Percentiles rank a stretch among this genome's conserved stretches.
These are phyloP conservation scores for Haplosporangium sp. DNA, from an alignment of 371 early-diverging fungal genomes.

Conservation along the genomic window DNA sequence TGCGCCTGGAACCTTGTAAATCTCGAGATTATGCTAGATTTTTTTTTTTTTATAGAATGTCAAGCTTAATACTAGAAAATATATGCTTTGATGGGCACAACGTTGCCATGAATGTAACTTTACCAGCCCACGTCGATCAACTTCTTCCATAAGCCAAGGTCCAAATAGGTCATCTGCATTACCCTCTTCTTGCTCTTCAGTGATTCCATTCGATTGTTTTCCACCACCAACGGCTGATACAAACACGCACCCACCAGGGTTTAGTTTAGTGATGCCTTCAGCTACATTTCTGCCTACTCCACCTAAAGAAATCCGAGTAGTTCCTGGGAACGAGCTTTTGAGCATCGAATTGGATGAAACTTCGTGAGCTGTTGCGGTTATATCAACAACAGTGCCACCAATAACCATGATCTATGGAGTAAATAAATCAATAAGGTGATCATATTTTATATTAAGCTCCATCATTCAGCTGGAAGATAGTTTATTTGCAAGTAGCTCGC, in stretches of 20 bases:
- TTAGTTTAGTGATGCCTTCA: constrained; percentile 78
- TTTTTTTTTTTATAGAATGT: too few relatives aligned
- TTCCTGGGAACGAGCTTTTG: constrained; percentile 83
- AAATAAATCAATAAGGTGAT: neutral
- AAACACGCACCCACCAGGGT: constrained; percentile 67
- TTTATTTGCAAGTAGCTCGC: constrained; percentile 13
- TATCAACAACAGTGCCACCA: constrained; percentile 89
- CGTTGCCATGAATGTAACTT: neutral
- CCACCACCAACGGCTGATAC: constrained; percentile 73
- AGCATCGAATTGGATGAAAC: constrained; percentile 27
- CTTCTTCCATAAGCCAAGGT: constrained; percentile 60
- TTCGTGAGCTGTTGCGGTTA: constrained; percentile 63
- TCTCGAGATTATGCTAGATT: constrained; percentile 41
- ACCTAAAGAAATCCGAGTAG: constrained; percentile 74
- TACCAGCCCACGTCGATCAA: constrained; percentile 72
- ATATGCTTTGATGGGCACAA: too few relatives aligned
- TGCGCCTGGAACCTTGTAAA: constrained; percentile 35
- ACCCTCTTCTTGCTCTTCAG: neutral
- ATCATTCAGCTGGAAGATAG: neutral
- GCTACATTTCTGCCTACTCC: constrained; percentile 95
- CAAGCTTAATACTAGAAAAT: too few relatives aligned
- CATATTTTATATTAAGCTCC: neutral
- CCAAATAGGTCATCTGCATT: constrained; percentile 72
- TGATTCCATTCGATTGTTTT: neutral
- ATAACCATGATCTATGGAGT: constrained; percentile 71